phyloP scores from a whole-genome alignment of 441 rosid species.

The Arabidopsis hybrid region DNA sequence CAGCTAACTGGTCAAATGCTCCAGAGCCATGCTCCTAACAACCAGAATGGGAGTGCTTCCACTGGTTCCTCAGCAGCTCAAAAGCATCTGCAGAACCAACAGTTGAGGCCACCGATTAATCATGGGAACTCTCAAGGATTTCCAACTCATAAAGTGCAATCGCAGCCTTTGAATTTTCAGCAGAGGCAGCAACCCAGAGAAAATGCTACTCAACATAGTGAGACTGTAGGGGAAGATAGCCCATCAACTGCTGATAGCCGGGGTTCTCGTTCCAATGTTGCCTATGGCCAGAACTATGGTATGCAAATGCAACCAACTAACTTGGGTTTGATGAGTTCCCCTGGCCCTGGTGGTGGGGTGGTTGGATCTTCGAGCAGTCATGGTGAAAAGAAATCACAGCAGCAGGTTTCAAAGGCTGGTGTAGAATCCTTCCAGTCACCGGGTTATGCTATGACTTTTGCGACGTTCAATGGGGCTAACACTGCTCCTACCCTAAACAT shows the following conservation, averaged over 20 bases:
- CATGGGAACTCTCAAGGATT: constrained; percentile 70
- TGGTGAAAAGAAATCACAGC: constrained; percentile 70
- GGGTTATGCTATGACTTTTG: constrained; percentile 90
- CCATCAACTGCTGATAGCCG: constrained; percentile 86
- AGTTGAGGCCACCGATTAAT: constrained; percentile 59
- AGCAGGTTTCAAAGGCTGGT: constrained; percentile 63
- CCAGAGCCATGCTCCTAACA: constrained; percentile 66
- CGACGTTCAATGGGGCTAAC: constrained; percentile 67
- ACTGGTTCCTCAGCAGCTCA: constrained; percentile 78
- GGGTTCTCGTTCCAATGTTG: constrained; percentile 60
- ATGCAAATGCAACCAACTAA: constrained; percentile 70
- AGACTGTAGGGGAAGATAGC: constrained; percentile 78
- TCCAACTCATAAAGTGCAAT: constrained; percentile 63
- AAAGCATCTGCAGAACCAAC: constrained; percentile 85
- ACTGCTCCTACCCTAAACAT: constrained; percentile 64
- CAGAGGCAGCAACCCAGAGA: constrained; percentile 74
- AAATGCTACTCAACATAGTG: constrained; percentile 66
- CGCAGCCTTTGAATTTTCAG: constrained; percentile 66
- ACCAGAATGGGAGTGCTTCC: constrained; percentile 74
- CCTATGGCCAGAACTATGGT: constrained; percentile 72
- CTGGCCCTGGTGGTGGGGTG: constrained; percentile 55
- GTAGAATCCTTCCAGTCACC: constrained; percentile 66
- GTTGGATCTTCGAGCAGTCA: constrained; percentile 51
- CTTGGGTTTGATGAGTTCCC: constrained; percentile 69
- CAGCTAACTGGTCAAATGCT: constrained; percentile 55